Percentiles rank a stretch among this genome's conserved stretches.
These are phyloP conservation scores for Rubia yunnanensis DNA, from an alignment of 257 asterid genomes.

Conservation along the genomic window DNA sequence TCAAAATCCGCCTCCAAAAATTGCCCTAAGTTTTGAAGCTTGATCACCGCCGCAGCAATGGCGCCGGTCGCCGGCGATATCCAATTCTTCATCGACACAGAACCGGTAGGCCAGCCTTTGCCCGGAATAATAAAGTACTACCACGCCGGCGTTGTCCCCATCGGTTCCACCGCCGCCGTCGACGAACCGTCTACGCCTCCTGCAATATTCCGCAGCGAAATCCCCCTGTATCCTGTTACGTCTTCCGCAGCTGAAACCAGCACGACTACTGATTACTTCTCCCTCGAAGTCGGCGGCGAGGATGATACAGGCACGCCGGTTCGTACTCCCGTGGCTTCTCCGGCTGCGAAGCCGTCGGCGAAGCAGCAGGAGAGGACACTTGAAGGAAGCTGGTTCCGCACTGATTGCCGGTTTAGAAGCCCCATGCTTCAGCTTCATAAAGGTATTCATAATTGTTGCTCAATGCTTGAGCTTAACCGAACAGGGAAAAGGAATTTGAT, in stretches of 20 bases:
- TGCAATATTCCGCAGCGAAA: constrained; percentile 57
- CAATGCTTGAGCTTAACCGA: neutral
- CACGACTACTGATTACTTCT: constrained; percentile 63
- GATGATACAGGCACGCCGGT: constrained; percentile 14
- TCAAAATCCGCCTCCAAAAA: too few species aligned
- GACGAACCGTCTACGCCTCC: constrained; percentile 31
- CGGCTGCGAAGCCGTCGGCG: neutral
- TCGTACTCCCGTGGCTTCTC: constrained; percentile 9
- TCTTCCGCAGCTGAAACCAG: constrained; percentile 40
- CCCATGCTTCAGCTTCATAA: constrained; percentile 92
- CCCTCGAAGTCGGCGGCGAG: constrained; percentile 52
- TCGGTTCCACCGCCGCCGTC: constrained; percentile 13
- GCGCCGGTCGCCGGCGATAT: constrained; percentile 15
- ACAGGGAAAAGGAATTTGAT: too few species aligned
- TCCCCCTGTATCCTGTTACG: constrained; percentile 28
- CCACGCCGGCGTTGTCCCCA: constrained; percentile 40
- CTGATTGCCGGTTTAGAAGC: constrained; percentile 61
- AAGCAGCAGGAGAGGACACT: constrained; percentile 27
- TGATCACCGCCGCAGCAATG: constrained; percentile 25
- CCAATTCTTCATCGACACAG: neutral
- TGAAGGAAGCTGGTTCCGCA: constrained; percentile 89
- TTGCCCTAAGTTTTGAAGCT: neutral
- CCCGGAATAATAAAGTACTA: constrained; percentile 38
- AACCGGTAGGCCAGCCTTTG: neutral
- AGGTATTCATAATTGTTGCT: constrained; percentile 35